Percentiles rank a stretch among this genome's conserved stretches.
These are phyloP conservation scores for Penicillium sclerotiorum DNA, from an alignment of 2,329 filamentous ascomycete species.

Conservation along the genomic window DNA sequence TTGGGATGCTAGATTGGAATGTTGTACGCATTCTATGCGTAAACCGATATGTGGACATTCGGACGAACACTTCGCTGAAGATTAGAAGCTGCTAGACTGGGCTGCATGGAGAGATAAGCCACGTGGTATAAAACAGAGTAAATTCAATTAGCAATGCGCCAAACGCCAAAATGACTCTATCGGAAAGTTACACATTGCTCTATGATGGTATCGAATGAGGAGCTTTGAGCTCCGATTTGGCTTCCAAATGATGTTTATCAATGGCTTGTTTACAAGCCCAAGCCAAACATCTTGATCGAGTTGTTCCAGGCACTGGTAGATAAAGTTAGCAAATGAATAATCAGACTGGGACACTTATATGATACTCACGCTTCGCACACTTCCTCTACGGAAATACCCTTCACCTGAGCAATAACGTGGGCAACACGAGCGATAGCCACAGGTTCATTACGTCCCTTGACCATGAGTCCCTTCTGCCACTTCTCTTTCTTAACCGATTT, in stretches of 20 bases:
- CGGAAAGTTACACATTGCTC: neutral
- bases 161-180: neutral
- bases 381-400: constrained; percentile 75
- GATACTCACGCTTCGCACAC: constrained; percentile 72
- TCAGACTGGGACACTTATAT: neutral
- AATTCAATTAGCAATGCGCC: neutral
- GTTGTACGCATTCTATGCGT: no score
- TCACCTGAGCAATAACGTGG: constrained; percentile 84
- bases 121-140: neutral
- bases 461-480: constrained; percentile 82
- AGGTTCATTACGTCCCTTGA: constrained; percentile 94
- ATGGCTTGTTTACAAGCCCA: no score
- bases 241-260: no score
- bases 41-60: no score
- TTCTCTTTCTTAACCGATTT: constrained; percentile 95
- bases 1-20: no score
- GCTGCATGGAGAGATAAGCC: no score
- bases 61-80: no score
- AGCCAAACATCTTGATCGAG: constrained; percentile 75
- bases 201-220: neutral
- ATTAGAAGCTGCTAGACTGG: no score
- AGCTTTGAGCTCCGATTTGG: no score
- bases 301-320: constrained; percentile 70
- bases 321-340: constrained; percentile 22
- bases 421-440: constrained; percentile 84